These are phyloP conservation scores for Fraxinus sp. DNA, from an alignment of 305 asterid species.

Conservation along the genomic window DNA sequence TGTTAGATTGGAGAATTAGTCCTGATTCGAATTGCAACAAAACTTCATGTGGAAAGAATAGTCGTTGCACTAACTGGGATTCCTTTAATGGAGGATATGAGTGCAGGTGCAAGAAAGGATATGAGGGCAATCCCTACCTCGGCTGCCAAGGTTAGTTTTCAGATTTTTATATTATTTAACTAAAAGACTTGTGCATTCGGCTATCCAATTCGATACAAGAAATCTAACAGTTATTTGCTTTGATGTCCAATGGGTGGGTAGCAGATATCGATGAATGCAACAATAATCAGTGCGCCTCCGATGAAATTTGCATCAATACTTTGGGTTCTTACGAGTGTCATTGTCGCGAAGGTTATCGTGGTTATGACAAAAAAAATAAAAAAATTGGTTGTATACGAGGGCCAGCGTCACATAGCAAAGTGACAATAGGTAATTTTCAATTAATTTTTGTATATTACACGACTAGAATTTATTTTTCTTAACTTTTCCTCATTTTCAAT, in stretches of 20 bases:
- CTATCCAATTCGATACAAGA: neutral
- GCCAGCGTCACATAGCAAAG: neutral
- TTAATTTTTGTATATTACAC: neutral
- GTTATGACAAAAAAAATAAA: neutral
- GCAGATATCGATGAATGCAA: neutral
- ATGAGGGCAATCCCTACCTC: neutral
- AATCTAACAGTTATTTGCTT: neutral
- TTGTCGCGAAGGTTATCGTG: neutral
- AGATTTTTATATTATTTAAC: too few species aligned
- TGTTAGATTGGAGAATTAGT: neutral
- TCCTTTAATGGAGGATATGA: neutral
- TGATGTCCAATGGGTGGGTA: too few species aligned
- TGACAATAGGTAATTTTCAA: neutral
- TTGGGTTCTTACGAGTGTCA: neutral
- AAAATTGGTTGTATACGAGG: neutral
- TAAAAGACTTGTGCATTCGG: neutral
- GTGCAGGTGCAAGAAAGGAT: neutral
- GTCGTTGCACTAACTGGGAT: neutral
- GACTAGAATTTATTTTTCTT: neutral
- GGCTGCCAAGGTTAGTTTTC: neutral
- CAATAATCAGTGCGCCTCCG: neutral
- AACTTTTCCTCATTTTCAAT: neutral
- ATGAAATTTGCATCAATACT: neutral
- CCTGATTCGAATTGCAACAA: neutral
- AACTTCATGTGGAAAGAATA: neutral